A percentile compares a stretch with the other conserved stretches of the same genome.
These are phyloP conservation scores for Xerophyta viscosa DNA, from an alignment of 106 monocot genomes.

Conservation along the genomic window DNA sequence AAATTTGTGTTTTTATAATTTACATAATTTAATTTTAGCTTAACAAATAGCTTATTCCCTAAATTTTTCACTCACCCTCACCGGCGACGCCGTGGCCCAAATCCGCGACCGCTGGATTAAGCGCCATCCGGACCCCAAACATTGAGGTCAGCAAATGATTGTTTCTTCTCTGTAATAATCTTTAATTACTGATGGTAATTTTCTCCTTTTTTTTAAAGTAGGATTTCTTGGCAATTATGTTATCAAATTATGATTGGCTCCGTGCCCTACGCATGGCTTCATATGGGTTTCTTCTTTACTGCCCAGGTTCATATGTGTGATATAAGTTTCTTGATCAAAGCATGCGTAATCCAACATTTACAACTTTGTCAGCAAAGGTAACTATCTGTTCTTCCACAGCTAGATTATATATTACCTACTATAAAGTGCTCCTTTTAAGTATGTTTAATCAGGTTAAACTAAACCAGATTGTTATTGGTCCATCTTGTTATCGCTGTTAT, in stretches of 20 bases:
- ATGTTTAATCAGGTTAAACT: constrained; percentile 53
- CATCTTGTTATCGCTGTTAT: constrained; percentile 93
- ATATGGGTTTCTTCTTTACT: constrained; percentile 91
- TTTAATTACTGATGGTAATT: not conserved
- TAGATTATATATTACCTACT: not conserved
- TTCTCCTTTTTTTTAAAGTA: constrained; percentile 17
- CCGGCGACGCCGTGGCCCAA: constrained; percentile 91
- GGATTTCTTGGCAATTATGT: constrained; percentile 26
- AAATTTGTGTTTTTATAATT: no score
- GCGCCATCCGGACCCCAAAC: no score
- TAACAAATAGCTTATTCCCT: no score
- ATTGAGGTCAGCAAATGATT: no score
- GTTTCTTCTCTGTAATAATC: no score
- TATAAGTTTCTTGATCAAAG: constrained; percentile 71
- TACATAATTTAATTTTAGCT: no score
- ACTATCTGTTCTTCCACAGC: not conserved
- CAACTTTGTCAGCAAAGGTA: constrained; percentile 73
- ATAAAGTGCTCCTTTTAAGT: not conserved
- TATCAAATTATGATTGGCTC: constrained; percentile 73
- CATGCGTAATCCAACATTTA: constrained; percentile 60
- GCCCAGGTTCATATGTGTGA: constrained; percentile 90
- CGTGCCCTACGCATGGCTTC: constrained; percentile 84
- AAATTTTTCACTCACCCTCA: constrained; percentile 49
- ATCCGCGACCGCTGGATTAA: constrained; percentile 25
- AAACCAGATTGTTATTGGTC: constrained; percentile 94